A percentile compares a stretch with the other conserved stretches of the same genome.
phyloP scores from a whole-genome alignment of 164 flowering plant genomes.

The Aristolochia fimbriata region DNA sequence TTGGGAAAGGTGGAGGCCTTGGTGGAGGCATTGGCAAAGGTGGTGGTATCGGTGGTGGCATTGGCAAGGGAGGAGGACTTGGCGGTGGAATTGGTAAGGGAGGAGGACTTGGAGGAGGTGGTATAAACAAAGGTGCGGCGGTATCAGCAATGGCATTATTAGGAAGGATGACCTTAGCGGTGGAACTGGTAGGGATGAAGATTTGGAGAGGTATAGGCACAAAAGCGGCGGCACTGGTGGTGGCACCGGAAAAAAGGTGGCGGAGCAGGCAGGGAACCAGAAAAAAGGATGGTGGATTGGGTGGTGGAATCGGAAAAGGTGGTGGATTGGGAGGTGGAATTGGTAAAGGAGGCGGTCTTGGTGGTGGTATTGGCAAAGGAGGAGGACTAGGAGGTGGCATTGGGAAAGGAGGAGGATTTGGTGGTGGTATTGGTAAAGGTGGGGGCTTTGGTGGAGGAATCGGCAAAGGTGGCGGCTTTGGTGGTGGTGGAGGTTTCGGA shows the following conservation, averaged over 20 bases:
- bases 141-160: no score
- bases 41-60: conserved; percentile 2
- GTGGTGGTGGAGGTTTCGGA: neutral
- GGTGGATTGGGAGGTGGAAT: conserved; percentile 6
- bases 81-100: conserved; percentile 1
- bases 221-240: neutral
- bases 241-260: conserved; percentile 1
- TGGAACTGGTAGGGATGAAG: conserved; percentile 3
- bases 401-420: neutral
- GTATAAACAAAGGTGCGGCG: neutral
- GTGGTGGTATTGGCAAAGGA: neutral
- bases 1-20: conserved; percentile 4
- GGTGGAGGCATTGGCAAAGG: conserved; percentile 7
- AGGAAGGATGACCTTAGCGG: conserved; percentile 1
- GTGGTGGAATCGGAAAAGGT: conserved; percentile 10
- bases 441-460: conserved; percentile 1
- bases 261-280: neutral
- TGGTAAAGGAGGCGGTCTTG: conserved; percentile 1
- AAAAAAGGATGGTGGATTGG: neutral
- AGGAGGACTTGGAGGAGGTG: conserved; percentile 3
- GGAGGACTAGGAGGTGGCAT: conserved; percentile 1
- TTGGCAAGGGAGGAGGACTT: conserved; percentile 1
- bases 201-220: neutral
- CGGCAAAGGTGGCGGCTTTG: conserved; percentile 1
- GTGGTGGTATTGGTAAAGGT: neutral